Conservation (phyloP, 768 basidiomycete genomes). For the Hericium coralloides region DNA sequence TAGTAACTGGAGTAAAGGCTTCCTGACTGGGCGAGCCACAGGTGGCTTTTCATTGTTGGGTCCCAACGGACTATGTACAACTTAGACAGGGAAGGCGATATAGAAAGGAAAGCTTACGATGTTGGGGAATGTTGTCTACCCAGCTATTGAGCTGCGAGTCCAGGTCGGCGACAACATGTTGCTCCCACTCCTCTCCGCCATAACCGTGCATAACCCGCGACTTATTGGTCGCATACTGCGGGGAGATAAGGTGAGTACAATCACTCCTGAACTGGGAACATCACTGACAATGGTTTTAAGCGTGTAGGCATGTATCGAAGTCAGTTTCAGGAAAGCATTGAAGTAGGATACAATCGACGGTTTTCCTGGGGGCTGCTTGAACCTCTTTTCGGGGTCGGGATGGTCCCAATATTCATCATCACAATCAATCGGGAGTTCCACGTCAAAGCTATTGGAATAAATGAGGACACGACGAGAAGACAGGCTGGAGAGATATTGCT, state of each 20-base stretch:
- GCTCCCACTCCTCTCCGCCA: conserved; percentile 14
- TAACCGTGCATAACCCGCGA: conserved; percentile 1
- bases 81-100: neutral
- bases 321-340: conserved; percentile 44
- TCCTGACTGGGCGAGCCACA: conserved; percentile 31
- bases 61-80: conserved; percentile 31
- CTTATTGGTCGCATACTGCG: conserved; percentile 16
- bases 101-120: conserved; percentile 14
- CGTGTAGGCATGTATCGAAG: conserved; percentile 52
- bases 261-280: neutral
- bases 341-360: conserved; percentile 48
- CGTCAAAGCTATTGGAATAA: conserved; percentile 15
- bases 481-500: neutral
- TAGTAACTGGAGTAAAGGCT: conserved; percentile 32
- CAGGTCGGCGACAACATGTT: conserved; percentile 11
- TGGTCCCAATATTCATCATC: conserved; percentile 15
- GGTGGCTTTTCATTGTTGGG: conserved; percentile 26
- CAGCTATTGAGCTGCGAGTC: conserved; percentile 19
- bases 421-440: conserved; percentile 10
- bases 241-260: neutral
- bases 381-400: conserved; percentile 20
- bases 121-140: conserved; percentile 33
- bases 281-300: conserved; percentile 48
- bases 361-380: conserved; percentile 55
- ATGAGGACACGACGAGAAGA: neutral